phyloP scores from a whole-genome alignment of 2,329 filamentous ascomycete genomes.

The Aspergillus terreus region DNA sequence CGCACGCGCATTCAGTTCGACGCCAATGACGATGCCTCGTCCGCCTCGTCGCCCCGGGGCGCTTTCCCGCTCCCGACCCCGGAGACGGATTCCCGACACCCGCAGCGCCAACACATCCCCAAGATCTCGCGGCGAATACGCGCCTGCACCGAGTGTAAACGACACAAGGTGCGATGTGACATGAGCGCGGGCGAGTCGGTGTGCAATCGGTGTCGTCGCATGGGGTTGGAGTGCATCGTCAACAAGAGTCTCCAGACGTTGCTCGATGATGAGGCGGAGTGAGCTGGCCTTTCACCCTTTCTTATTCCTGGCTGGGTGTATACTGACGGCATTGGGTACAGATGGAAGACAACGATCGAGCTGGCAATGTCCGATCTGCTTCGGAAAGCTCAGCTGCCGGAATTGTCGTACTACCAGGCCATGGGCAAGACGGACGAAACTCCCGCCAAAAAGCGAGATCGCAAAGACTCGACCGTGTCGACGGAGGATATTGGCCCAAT shows the following conservation, averaged over 20 bases:
- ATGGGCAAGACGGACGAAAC: slow-evolving; percentile 26
- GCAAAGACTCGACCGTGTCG: slow-evolving; percentile 33
- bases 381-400: slow-evolving; percentile 34
- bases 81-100: slow-evolving; percentile 26
- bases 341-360: slow-evolving; percentile 38
- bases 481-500: slow-evolving; percentile 24
- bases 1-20: slow-evolving; percentile 38
- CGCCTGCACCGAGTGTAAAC: slow-evolving; percentile 52
- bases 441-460: slow-evolving; percentile 26
- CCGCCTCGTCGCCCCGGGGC: slow-evolving; percentile 29
- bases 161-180: slow-evolving; percentile 54
- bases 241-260: slow-evolving; percentile 52
- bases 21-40: slow-evolving; percentile 33
- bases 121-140: slow-evolving; percentile 45
- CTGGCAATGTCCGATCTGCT: slow-evolving; percentile 37
- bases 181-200: slow-evolving; percentile 48
- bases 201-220: slow-evolving; percentile 49
- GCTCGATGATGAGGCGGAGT: slow-evolving; percentile 48
- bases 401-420: slow-evolving; percentile 36
- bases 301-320: background rate
- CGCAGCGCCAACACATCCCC: slow-evolving; percentile 28
- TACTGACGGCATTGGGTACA: slow-evolving; percentile 16
- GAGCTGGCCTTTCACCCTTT: slow-evolving; percentile 16
- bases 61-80: slow-evolving; percentile 16
- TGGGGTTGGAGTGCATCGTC: slow-evolving; percentile 48